phyloP scores from a whole-genome alignment of 2,329 filamentous ascomycete species.

The Hypomyces perniciosus region DNA sequence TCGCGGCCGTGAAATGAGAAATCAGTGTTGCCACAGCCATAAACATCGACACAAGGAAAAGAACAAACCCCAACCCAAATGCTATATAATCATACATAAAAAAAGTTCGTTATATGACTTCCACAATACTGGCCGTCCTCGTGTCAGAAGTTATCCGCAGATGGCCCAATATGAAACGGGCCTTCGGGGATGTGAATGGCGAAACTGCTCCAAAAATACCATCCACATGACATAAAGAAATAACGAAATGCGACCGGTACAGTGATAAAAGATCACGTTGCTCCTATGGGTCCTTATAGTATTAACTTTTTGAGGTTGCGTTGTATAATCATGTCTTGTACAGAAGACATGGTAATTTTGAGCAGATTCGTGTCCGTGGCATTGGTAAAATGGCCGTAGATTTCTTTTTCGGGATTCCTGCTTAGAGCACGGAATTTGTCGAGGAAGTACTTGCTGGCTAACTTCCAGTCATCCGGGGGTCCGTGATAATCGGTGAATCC shows the following conservation, averaged over 20 bases:
- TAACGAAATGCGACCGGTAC: background rate
- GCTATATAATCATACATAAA: background rate
- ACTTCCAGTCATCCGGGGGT: conserved; percentile 63
- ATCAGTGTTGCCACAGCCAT: too few relatives aligned
- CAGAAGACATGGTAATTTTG: conserved; percentile 80
- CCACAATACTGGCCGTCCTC: too few relatives aligned
- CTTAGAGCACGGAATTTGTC: conserved; percentile 76
- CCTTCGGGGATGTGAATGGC: background rate
- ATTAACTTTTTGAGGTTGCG: conserved; percentile 76
- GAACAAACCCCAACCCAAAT: background rate
- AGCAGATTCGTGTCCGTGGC: conserved; percentile 66
- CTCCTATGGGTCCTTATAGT: conserved; percentile 20
- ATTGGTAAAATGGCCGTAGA: conserved; percentile 58
- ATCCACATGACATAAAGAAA: background rate
- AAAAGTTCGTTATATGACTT: background rate
- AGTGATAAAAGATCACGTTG: background rate
- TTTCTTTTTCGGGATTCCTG: conserved; percentile 58
- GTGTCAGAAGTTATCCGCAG: too few relatives aligned
- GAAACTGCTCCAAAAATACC: conserved; percentile 1
- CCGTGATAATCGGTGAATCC: conserved; percentile 75
- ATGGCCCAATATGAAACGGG: background rate
- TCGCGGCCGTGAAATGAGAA: background rate
- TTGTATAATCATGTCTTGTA: conserved; percentile 84
- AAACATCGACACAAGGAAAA: background rate
- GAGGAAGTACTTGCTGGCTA: conserved; percentile 74